Evolutionary conservation across 768 basidiomycete species (phyloP), one percentile per base, ranked within the genome.

Genomic region (Amanita exitialis): DNA sequence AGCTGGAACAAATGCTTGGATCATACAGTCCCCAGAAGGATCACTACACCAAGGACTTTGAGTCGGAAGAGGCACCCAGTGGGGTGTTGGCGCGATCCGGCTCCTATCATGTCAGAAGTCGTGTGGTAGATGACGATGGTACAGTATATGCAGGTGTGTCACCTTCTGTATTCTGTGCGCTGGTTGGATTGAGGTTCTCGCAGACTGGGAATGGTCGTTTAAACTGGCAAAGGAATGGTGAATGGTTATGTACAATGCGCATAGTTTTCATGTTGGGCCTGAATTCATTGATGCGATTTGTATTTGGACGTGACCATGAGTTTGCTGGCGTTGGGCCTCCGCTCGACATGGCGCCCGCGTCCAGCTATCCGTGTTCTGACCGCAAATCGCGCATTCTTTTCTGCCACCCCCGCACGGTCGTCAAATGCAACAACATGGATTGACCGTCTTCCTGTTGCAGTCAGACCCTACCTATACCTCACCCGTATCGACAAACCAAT

Each of bases 401-500:
- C 23, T n/a, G 25, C 28, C 13, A n/a, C 48, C 36, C 52, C 23
- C 25, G 47, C 54, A 42, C 53, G 6, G 13, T 53, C 44, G 42
- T 35, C 30, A 53, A 36, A 48, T 37, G 9, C 53, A 49, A 65
- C 60, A 56, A 61, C 82, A 67, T 91, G 86, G 86, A 73, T 86
- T 21, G 84, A 86, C 57, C 71, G 69, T 47, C 62, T 87, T 30
- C 87, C 86, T 13, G 57, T 64, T 4, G 71, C 68, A 64, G 56
- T 78, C 28, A 76, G 70, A 44, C 94, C 96, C 4, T 99, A 98
- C 64, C 60, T 93, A 3, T 82, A 86, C 61, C 72, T 99, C 21
- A 87, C 86, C 41, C 79, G 96, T 50, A 75, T 95, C 35, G 94
- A 99, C 71, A 99, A 97, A 62, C 95, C 96, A 15, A 97, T 96